These are phyloP conservation scores for Bondarzewia mesenterica DNA, from an alignment of 1,284 basidiomycete genomes.

Conservation along the genomic window DNA sequence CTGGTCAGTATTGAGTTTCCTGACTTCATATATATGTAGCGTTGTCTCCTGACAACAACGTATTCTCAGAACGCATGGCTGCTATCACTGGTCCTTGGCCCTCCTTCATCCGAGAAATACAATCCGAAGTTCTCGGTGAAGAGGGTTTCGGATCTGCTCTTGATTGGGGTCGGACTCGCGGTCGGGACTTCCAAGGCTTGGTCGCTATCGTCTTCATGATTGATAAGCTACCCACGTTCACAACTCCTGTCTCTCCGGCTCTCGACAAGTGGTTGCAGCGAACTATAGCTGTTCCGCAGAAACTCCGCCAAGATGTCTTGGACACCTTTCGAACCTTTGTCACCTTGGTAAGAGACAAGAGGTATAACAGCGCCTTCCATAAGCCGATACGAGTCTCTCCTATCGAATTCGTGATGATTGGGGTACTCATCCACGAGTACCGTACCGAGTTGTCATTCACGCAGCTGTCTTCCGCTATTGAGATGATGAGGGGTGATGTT, in stretches of 20 bases:
- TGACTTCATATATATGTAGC: neutral
- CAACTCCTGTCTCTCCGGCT: conserved; percentile 22
- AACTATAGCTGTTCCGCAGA: conserved; percentile 19
- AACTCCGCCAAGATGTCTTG: conserved; percentile 24
- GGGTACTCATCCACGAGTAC: conserved; percentile 32
- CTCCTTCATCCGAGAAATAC: conserved; percentile 32
- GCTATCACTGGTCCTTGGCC: conserved; percentile 37
- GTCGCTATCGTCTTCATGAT: conserved; percentile 35
- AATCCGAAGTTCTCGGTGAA: conserved; percentile 27
- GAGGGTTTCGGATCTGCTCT: conserved; percentile 33
- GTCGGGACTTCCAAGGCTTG: conserved; percentile 40
- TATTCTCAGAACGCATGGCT: conserved; percentile 36
- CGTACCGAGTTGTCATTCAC: conserved; percentile 28
- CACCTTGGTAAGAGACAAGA: conserved; percentile 28
- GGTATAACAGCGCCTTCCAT: conserved; percentile 28
- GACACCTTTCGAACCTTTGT: conserved; percentile 36
- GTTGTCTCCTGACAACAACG: conserved; percentile 1
- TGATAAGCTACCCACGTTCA: conserved; percentile 23
- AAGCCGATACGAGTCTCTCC: conserved; percentile 35
- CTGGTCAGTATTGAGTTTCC: conserved; percentile 23
- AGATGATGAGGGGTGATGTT: conserved; percentile 34
- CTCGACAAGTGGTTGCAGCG: conserved; percentile 35
- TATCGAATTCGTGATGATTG: conserved; percentile 40
- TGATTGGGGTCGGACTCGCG: conserved; percentile 37
- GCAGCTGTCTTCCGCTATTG: conserved; percentile 34